phyloP scores from a whole-genome alignment of 1,284 basidiomycete species.

The Ceratobasidium sp. region DNA sequence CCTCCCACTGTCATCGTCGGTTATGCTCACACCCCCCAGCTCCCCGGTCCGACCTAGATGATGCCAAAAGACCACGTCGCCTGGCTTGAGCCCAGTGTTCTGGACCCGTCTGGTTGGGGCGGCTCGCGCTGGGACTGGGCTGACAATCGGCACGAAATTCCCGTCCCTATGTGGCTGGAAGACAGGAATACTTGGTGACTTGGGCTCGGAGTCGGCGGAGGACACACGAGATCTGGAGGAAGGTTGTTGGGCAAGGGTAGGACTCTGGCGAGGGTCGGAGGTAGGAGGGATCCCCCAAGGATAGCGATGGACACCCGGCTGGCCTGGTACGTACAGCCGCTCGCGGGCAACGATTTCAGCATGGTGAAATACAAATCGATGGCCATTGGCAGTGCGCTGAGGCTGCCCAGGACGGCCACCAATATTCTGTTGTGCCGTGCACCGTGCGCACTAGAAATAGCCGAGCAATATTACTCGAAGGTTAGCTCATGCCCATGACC shows the following conservation, averaged over 20 bases:
- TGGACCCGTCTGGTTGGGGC: slow-evolving; percentile 31
- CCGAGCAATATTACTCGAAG: slow-evolving; percentile 20
- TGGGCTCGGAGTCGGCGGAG: slow-evolving; percentile 36
- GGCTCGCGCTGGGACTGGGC: slow-evolving; percentile 34
- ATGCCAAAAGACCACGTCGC: slow-evolving; percentile 42
- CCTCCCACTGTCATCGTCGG: slow-evolving; percentile 13
- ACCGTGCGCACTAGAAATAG: slow-evolving; percentile 63
- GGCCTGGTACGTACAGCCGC: slow-evolving; percentile 70
- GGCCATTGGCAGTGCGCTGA: slow-evolving; percentile 64
- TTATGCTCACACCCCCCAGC: slow-evolving; percentile 27
- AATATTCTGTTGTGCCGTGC: slow-evolving; percentile 61
- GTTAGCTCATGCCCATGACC: slow-evolving; percentile 27
- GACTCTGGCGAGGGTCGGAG: slow-evolving; percentile 12
- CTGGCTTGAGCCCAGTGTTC: slow-evolving; percentile 31
- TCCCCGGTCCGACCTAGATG: slow-evolving; percentile 31
- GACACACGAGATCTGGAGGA: slow-evolving; percentile 25
- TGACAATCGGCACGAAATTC: slow-evolving; percentile 35
- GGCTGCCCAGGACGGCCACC: slow-evolving; percentile 60
- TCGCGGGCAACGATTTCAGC: slow-evolving; percentile 74
- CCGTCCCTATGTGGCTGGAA: slow-evolving; percentile 39
- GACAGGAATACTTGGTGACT: slow-evolving; percentile 35
- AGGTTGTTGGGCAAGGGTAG: slow-evolving; percentile 17
- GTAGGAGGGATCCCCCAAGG: slow-evolving; percentile 35
- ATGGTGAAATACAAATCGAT: slow-evolving; percentile 88
- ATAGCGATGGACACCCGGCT: slow-evolving; percentile 63